Conservation (phyloP, 371 early-diverging fungal genomes). For the Fennellomyces sp. region DNA sequence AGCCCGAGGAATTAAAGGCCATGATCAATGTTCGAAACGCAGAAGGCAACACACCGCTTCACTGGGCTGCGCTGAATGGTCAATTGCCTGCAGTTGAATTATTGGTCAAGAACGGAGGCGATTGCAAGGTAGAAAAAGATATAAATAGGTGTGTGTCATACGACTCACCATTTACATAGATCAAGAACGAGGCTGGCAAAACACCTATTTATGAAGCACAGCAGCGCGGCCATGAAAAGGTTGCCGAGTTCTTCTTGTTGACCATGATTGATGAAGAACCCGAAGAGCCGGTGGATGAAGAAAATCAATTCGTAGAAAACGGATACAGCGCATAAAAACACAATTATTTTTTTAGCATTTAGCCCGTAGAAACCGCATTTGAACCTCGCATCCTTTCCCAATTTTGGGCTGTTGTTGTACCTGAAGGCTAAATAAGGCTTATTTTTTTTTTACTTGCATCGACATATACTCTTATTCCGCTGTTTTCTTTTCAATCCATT, state of each 20-base stretch:
- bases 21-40: slow-evolving; percentile 65
- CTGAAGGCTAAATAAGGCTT: slow-evolving; percentile 4
- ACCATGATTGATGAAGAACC: slow-evolving; percentile 61
- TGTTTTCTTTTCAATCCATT: slow-evolving; percentile 10
- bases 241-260: slow-evolving; percentile 65
- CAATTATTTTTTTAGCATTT: neutral
- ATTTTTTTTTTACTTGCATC: neutral
- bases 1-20: slow-evolving; percentile 21
- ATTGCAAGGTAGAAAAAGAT: slow-evolving; percentile 58
- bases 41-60: slow-evolving; percentile 82
- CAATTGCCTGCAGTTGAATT: slow-evolving; percentile 66
- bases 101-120: slow-evolving; percentile 61
- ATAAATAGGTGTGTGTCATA: neutral
- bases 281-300: slow-evolving; percentile 53
- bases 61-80: slow-evolving; percentile 90
- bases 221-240: slow-evolving; percentile 62
- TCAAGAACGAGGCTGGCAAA: slow-evolving; percentile 61
- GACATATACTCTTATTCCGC: slow-evolving; percentile 10
- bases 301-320: slow-evolving; percentile 46
- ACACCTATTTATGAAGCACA: slow-evolving; percentile 73
- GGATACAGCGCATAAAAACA: slow-evolving; percentile 26
- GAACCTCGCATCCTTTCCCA: slow-evolving; percentile 10
- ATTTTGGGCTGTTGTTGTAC: slow-evolving; percentile 8
- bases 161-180: slow-evolving; percentile 28
- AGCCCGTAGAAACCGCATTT: neutral